Evolutionary conservation across 371 early-diverging fungal species (phyloP), one percentile per base, ranked within the genome.

Genomic region (Mortierella sp.): DNA sequence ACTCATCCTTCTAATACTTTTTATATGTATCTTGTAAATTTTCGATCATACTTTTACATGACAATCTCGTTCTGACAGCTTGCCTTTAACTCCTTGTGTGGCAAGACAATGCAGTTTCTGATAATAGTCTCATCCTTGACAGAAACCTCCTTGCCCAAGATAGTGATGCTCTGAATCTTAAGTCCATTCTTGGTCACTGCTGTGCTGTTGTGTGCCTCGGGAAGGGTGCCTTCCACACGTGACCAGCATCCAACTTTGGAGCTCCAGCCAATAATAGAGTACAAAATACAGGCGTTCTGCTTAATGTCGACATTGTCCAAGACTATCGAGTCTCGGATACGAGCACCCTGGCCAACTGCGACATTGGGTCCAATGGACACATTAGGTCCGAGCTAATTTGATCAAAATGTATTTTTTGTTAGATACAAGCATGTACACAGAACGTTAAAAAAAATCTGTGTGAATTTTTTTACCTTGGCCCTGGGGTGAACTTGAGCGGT

Each of bases 221-320:
- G 78, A 15, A 95, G 93, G 10, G 93, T 90, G 9, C 98, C 98
- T 85, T 97, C 97, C 19, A 98, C 92, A 64, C 98, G 94, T 35
- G 93, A 86, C 99, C 99, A 98, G 67, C 88, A 85, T 47, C 98
- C 99, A 75, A 98, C 90, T 77, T 93, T 94, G 70, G 93, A 92
- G 72, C 94, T 93, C 98, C 98, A 98, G 40, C 99, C 99, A 68
- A 99, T 90, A 61, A 99, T 94, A 22, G 97, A 91, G 73, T 97
- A 93, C 47, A 97, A 84, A 53, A 99, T 87, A 75, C 95, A 94
- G 43, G 83, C 76, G 63, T 83, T 82, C 61, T 83, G 77, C 68
- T 95, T 94, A 76, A 99, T 90, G 61, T 95, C 94, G n/a, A 93
- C 95, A 70, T 91, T 92, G 84, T 99, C 99, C 64, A 99, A 89